Evolutionary conservation across 169 alveolate genomes (phyloP), one percentile per base, ranked within the genome.

Genomic region (Plasmodium billcollinsi): DNA sequence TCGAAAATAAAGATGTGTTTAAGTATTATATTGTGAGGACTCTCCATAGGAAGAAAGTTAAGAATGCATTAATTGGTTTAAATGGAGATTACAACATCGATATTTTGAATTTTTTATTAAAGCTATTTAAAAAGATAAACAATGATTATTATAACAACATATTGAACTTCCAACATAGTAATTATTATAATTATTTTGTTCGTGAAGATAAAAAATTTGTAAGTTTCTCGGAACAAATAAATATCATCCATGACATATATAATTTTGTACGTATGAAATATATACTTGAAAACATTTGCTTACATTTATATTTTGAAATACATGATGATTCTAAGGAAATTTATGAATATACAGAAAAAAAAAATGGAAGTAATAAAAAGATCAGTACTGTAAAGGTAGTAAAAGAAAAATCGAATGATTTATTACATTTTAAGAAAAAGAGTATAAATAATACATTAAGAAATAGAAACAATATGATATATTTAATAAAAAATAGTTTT

Each of bases 101-200:
- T 1, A 29, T 78, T 66, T 70, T 78, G 58, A 78, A 78, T 78
- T 78, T 78, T 66, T 56, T 78, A 49, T 78, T 78, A 70, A 78
- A 78, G 58, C 45, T 78, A 78, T 78, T 65, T 59, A 78, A 78
- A 66, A 78, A 50, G 67, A 78, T 78, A 49, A 78, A 78, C 70
- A 78, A 78, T 78, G 89, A 78, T n/a, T 78, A 78, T 59, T 78
- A 78, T 49, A 78, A 65, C 14, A 78, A 78, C 47, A 66, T 21
- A 29, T 59, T 29, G 52, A 67, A 63, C 67, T 78, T 78, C 9
- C 62, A 78, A 33, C 65, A 49, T 45, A 78, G 71, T 20, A 66
- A 49, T 78, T 78, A 78, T 50, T 78, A 78, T 50, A 78, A 66
- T 52, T 63, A 52, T 29, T 65, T 78, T 66, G 59, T 78, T 45